Base-by-base conservation (phyloP, 257 asterid genomes). In the Penstemon eatonii region DNA sequence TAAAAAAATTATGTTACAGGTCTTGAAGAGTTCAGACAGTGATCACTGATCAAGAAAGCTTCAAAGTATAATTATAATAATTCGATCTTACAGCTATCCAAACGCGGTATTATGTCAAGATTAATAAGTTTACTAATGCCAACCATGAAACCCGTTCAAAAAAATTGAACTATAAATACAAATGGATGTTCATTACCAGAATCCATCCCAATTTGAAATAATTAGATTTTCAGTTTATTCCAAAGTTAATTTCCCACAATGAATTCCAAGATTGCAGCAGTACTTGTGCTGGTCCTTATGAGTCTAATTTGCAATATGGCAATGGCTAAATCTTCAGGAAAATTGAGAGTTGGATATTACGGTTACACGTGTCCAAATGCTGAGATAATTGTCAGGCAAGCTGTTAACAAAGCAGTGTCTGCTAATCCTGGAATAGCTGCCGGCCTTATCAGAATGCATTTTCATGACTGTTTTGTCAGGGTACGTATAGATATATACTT, bases 401-500 rank as follows among this genome's bases (percentile, higher is more conserved):
- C 77, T 12, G 94, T 87, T 7, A 38, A 70, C 39, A 71, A 79
- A 60, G 86, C 85, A 0, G 70, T 79, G 53, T 33, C 77, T 0
- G 40, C 13, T 5, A 87, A 84, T 74, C 88, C 88, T 5, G 90
- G 90, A 7, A 63, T 82, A 0, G 90, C 83, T 6, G 90, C 89
- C 7, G 87, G 88, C 7, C 80, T 87, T 15, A 84, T 87, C 61
- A 77, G 94, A 60, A 39, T 83, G 77, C 89, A 81, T 73, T 83
- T 87, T 76, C 91, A 85, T 52, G 95, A 87, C 64, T 87, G 91
- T 71, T 87, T 87, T 39, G 83, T 83, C 5, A 58, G 86, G 79
- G 95, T 84, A 84, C 19, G 0, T 39, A 54, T 4, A 36, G 4
- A 6, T 37, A 9, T 15, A 15, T 15, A 15, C 18, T 15, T 15